Percentiles rank a stretch among this genome's conserved stretches.
Evolutionary conservation across 257 asterid genomes (phyloP).

Genomic region (Paraleonurus japonicus): DNA sequence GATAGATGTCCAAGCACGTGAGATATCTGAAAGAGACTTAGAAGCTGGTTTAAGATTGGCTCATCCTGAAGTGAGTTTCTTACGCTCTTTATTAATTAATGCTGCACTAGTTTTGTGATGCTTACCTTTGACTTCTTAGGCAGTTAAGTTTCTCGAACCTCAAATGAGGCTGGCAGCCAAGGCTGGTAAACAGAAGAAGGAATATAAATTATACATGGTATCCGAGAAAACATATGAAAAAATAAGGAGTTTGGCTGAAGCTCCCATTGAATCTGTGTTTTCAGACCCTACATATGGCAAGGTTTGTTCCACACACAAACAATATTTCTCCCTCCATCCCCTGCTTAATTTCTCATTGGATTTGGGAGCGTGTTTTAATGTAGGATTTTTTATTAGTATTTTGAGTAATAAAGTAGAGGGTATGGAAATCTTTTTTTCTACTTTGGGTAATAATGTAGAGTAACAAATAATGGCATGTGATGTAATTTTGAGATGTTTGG

Average conservation of each 20-base stretch:
- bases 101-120: slow-evolving; percentile 23
- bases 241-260: slow-evolving; percentile 76
- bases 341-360: too few relatives aligned
- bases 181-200: slow-evolving; percentile 85
- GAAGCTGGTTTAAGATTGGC: slow-evolving; percentile 90
- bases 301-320: slow-evolving; percentile 40
- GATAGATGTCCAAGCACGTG: slow-evolving; percentile 96
- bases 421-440: too few relatives aligned
- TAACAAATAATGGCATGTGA: too few relatives aligned
- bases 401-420: too few relatives aligned
- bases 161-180: slow-evolving; percentile 84
- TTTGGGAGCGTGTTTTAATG: too few relatives aligned
- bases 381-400: too few relatives aligned
- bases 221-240: slow-evolving; percentile 68
- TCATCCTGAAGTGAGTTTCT: slow-evolving; percentile 77
- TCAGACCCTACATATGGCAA: slow-evolving; percentile 92
- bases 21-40: slow-evolving; percentile 82
- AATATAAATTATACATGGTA: slow-evolving; percentile 73
- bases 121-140: slow-evolving; percentile 55
- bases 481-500: too few relatives aligned
- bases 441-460: too few relatives aligned
- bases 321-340: too few relatives aligned
- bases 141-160: slow-evolving; percentile 88
- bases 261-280: slow-evolving; percentile 84
- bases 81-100: slow-evolving; percentile 22